These are phyloP conservation scores for Vigna trinervia DNA, from an alignment of 306 rosid species.

Conservation along the genomic window DNA sequence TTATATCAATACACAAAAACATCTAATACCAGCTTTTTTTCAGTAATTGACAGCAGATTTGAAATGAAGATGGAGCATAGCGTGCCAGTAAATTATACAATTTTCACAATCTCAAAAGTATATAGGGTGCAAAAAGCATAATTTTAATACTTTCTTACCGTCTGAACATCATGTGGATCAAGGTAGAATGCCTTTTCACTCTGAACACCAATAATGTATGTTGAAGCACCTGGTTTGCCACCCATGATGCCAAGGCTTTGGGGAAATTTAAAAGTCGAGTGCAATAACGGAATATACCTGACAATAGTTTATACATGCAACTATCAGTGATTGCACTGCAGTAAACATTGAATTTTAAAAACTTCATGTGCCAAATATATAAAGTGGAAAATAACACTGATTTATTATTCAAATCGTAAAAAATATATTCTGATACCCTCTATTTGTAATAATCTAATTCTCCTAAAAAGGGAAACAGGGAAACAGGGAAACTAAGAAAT, in stretches of 20 bases:
- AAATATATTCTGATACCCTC: no score
- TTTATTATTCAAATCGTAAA: no score
- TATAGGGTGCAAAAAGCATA: background rate
- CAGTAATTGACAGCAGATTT: background rate
- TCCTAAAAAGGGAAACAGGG: no score
- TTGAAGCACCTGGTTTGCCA: constrained; percentile 91
- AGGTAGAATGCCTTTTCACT: constrained; percentile 91
- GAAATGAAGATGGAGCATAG: constrained; percentile 24
- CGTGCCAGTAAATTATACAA: constrained; percentile 23
- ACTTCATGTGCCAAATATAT: constrained; percentile 13
- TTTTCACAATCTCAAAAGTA: constrained; percentile 23
- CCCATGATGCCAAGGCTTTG: constrained; percentile 98
- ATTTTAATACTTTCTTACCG: constrained; percentile 52
- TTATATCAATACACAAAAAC: background rate
- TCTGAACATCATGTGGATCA: constrained; percentile 93
- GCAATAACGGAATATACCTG: constrained; percentile 90
- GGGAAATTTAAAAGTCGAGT: constrained; percentile 83
- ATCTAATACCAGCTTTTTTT: background rate
- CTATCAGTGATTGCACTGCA: constrained; percentile 26
- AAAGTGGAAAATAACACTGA: background rate
- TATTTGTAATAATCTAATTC: no score
- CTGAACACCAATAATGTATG: constrained; percentile 90
- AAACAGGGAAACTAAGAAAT: no score
- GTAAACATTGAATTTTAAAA: constrained; percentile 25
- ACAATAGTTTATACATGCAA: constrained; percentile 40